These are phyloP conservation scores for Nymphaea thermarum DNA, from an alignment of 164 flowering plant species.

Conservation along the genomic window DNA sequence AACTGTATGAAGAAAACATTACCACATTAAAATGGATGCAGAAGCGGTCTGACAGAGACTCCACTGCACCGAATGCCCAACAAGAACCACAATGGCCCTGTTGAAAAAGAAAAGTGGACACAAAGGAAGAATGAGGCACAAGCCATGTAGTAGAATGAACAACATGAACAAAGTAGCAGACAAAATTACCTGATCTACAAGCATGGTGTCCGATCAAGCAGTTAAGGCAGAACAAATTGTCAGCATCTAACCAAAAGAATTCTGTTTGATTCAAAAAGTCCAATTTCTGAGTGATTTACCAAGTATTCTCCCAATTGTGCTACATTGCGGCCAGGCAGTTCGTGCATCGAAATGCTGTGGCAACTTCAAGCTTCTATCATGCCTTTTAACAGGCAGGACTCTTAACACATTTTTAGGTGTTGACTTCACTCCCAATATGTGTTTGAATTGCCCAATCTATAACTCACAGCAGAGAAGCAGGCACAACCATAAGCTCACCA, in stretches of 20 bases:
- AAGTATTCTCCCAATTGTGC: constrained; percentile 59
- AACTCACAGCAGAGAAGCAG: background rate
- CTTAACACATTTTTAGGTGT: constrained; percentile 29
- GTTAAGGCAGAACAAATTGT: too few relatives aligned
- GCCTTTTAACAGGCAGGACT: constrained; percentile 36
- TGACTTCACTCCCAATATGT: constrained; percentile 74
- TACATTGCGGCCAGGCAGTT: constrained; percentile 77
- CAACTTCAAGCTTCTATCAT: constrained; percentile 38
- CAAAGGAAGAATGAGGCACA: background rate
- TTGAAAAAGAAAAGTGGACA: background rate
- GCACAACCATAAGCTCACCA: background rate
- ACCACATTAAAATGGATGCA: constrained; percentile 74
- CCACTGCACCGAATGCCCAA: constrained; percentile 99
- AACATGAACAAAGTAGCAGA: constrained; percentile 1
- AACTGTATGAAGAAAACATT: background rate
- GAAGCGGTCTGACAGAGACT: constrained; percentile 84
- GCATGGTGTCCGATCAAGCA: too few relatives aligned
- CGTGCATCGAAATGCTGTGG: constrained; percentile 84
- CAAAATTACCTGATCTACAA: constrained; percentile 58
- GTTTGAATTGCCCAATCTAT: constrained; percentile 73
- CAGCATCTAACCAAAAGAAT: too few relatives aligned
- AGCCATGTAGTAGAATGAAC: background rate
- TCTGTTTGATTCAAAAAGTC: too few relatives aligned
- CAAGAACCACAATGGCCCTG: constrained; percentile 99
- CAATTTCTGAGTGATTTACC: constrained; percentile 31